These are phyloP conservation scores for Protomyces macrosporus DNA, from an alignment of 1,139 yeast species.

Conservation along the genomic window DNA sequence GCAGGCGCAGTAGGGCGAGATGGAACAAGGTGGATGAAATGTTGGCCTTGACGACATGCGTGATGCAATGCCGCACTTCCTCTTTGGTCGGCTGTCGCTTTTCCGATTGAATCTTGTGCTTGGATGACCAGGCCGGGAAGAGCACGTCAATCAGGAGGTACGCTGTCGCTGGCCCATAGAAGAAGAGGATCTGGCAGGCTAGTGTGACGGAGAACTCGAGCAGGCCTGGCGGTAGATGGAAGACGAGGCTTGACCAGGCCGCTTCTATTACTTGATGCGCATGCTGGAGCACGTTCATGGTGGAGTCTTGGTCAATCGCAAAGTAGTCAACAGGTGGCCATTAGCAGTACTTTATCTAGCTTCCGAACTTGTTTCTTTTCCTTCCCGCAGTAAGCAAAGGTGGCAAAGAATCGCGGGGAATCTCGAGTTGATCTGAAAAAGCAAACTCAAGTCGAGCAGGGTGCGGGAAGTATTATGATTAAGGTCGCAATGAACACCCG, in stretches of 20 bases:
- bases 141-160: neutral
- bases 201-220: neutral
- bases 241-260: neutral
- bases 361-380: no score
- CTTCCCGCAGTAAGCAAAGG: no score
- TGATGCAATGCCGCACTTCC: neutral
- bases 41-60: neutral
- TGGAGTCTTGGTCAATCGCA: no score
- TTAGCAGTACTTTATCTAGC: no score
- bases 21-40: neutral
- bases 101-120: neutral
- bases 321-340: no score
- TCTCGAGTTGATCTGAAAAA: no score
- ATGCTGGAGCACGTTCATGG: neutral
- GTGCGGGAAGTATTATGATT: no score
- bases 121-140: neutral
- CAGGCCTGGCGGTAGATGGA: neutral
- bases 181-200: neutral
- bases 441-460: no score
- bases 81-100: conserved; percentile 1
- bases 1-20: neutral
- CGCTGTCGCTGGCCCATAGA: neutral
- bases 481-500: no score
- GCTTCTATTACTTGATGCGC: neutral
- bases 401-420: no score